Conservation (phyloP, 768 basidiomycete genomes). For the Mycena albidolilacea region DNA sequence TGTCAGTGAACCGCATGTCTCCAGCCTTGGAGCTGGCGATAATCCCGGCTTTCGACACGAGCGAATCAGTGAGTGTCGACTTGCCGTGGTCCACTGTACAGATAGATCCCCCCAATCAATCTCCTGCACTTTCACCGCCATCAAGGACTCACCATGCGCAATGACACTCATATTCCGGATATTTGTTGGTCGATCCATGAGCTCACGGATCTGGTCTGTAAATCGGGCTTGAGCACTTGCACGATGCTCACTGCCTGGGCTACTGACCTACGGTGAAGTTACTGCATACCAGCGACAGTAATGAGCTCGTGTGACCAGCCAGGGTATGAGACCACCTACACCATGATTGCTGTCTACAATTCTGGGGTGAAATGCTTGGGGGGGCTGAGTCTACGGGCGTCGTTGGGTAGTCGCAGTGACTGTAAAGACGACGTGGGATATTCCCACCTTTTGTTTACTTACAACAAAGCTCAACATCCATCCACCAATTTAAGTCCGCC, state of each 20-base stretch:
- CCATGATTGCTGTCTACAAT: constrained; percentile 75
- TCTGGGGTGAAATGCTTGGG: constrained; percentile 45
- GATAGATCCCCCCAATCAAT: constrained; percentile 35
- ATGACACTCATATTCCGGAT: constrained; percentile 65
- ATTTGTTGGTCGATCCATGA: constrained; percentile 93
- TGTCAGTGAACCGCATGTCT: constrained; percentile 97
- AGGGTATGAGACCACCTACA: constrained; percentile 68
- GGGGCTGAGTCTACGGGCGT: constrained; percentile 21
- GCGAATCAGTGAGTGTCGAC: constrained; percentile 98
- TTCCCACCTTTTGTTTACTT: constrained; percentile 36
- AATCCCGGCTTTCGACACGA: constrained; percentile 99
- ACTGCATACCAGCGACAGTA: constrained; percentile 58
- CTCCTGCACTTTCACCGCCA: constrained; percentile 13
- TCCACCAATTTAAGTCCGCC: neutral
- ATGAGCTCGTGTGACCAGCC: constrained; percentile 46
- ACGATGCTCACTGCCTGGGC: constrained; percentile 18
- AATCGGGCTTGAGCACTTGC: constrained; percentile 30
- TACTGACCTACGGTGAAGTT: constrained; percentile 91
- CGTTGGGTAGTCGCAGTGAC: constrained; percentile 16
- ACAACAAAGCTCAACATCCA: constrained; percentile 20
- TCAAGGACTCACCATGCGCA: constrained; percentile 80
- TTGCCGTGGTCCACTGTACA: constrained; percentile 97
- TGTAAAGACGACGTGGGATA: constrained; percentile 35
- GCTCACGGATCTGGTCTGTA: constrained; percentile 86
- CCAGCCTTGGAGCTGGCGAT: constrained; percentile 96